These are phyloP conservation scores for Penicillium corylophilum DNA, from an alignment of 2,329 filamentous ascomycete species.

Conservation along the genomic window DNA sequence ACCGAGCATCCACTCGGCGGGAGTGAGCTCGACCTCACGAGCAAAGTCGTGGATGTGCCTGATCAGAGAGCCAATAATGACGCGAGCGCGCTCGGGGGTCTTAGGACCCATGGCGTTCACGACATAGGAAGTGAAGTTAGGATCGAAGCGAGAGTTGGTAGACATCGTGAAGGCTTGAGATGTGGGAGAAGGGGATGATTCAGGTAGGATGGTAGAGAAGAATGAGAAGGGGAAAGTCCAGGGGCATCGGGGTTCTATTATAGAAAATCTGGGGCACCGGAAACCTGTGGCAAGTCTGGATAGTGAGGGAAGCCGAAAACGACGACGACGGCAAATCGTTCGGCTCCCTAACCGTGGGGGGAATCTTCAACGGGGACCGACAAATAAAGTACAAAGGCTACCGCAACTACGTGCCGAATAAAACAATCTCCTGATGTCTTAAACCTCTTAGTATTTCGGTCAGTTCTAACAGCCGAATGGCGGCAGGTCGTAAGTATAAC, in stretches of 20 bases:
- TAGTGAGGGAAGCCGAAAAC: background rate
- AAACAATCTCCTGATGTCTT: background rate
- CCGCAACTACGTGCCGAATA: background rate
- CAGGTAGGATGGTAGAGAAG: background rate
- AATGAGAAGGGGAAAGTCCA: background rate
- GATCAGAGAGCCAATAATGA: conserved; percentile 64
- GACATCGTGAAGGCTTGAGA: conserved; percentile 18
- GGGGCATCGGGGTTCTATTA: background rate
- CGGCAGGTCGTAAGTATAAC: background rate
- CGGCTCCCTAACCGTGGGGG: background rate
- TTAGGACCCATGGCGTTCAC: conserved; percentile 72
- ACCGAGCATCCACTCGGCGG: conserved; percentile 74
- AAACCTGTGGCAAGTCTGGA: background rate
- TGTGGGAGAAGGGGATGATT: background rate
- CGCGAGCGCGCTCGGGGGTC: conserved; percentile 62
- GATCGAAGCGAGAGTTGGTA: conserved; percentile 52
- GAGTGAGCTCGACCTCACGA: conserved; percentile 72
- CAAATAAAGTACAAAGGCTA: background rate
- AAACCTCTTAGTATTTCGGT: background rate
- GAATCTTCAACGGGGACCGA: background rate
- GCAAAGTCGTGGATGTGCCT: conserved; percentile 75
- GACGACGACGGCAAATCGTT: background rate
- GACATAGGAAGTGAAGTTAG: conserved; percentile 72
- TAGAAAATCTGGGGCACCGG: background rate
- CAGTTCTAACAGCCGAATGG: background rate